These are phyloP conservation scores for Daldinia bambusicola DNA, from an alignment of 495 filamentous ascomycete species.

Conservation along the genomic window DNA sequence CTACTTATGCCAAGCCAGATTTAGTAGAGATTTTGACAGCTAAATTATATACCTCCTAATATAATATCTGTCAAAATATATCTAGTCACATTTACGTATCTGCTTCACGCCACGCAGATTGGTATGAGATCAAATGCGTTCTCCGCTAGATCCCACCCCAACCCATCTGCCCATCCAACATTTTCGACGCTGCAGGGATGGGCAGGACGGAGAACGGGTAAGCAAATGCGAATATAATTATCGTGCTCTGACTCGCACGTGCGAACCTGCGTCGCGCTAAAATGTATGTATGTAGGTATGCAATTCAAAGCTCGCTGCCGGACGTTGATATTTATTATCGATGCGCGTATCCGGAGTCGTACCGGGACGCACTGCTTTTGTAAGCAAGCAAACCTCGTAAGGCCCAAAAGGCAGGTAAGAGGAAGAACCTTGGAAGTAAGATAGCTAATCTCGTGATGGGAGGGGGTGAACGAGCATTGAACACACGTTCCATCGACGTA, in stretches of 20 bases:
- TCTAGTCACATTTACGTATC: not conserved
- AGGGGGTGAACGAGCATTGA: not conserved
- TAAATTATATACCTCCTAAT: too few species aligned
- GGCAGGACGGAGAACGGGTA: conserved; percentile 7
- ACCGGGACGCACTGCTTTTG: conserved; percentile 14
- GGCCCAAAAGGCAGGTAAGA: not conserved
- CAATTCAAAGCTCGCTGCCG: conserved; percentile 13
- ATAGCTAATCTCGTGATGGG: conserved; percentile 35
- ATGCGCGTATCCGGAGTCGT: conserved; percentile 37
- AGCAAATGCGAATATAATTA: conserved; percentile 26
- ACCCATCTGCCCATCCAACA: not conserved
- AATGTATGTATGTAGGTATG: not conserved
- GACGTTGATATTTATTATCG: conserved; percentile 32
- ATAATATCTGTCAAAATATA: not conserved
- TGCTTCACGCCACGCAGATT: not conserved
- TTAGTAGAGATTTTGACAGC: too few species aligned
- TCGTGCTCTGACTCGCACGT: conserved; percentile 34
- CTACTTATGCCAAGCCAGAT: too few species aligned
- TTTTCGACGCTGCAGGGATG: conserved; percentile 11
- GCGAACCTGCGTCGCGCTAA: conserved; percentile 24
- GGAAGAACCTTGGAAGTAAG: not conserved
- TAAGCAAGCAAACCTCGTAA: conserved; percentile 34
- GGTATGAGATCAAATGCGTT: conserved; percentile 8
- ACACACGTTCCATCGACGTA: conserved; percentile 24
- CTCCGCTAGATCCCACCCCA: conserved; percentile 12